Evolutionary conservation across 1,284 basidiomycete species (phyloP).

Genomic region (Fomitopsis palustris): DNA sequence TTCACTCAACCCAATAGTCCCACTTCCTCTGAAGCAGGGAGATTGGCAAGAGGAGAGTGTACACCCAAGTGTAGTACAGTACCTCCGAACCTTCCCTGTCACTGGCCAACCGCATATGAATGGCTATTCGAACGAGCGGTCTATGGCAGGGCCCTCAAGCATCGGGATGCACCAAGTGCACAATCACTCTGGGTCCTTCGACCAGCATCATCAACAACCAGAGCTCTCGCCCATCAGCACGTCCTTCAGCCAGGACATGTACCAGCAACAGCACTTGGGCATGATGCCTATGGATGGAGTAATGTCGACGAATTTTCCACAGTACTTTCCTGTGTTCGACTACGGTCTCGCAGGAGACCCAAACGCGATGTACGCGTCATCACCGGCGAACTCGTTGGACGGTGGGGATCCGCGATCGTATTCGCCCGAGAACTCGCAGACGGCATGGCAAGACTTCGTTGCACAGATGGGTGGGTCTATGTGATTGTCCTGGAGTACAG

Average conservation of each 20-base stretch:
- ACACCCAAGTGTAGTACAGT: constrained; percentile 61
- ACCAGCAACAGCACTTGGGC: background rate
- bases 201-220: constrained; percentile 1
- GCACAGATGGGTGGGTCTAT: constrained; percentile 28
- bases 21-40: constrained; percentile 29
- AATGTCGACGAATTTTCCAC: constrained; percentile 42
- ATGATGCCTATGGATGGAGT: constrained; percentile 23
- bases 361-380: constrained; percentile 16
- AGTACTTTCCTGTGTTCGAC: constrained; percentile 76
- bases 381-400: constrained; percentile 23
- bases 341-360: constrained; percentile 37
- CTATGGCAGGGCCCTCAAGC: constrained; percentile 3
- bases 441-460: constrained; percentile 37
- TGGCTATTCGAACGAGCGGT: constrained; percentile 15
- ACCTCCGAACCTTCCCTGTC: constrained; percentile 59
- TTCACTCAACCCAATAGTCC: constrained; percentile 57
- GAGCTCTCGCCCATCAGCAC: constrained; percentile 9
- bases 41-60: constrained; percentile 31
- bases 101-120: constrained; percentile 18
- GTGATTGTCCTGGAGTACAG: background rate
- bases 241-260: constrained; percentile 5
- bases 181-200: constrained; percentile 4
- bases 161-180: constrained; percentile 1
- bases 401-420: constrained; percentile 24
- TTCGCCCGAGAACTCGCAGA: constrained; percentile 32